Base-by-base conservation (phyloP, 805 yeast genomes). In the Wickerhamomyces subpelliculosus region DNA sequence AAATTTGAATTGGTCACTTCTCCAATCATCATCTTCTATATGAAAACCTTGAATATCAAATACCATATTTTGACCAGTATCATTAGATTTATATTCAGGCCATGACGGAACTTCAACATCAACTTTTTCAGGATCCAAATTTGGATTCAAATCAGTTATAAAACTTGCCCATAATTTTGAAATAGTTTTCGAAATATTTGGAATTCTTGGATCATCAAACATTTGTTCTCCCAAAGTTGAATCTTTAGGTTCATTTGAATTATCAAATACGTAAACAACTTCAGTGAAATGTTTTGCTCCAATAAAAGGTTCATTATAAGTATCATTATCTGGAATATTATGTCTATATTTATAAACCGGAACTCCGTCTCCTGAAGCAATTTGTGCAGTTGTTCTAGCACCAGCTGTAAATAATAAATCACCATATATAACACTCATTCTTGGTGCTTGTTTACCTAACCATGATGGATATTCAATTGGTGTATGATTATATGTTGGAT, bases 371-470 rank as follows among this genome's bases (percentile, higher is more conserved):
- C 27, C 29, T 16, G 41, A 27, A 14, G 31, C 22, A 27, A 36
- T 29, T 31, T 40, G 34, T 10, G 46, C 18, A 5, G 31, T 29
- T 14, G 32, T 42, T 19, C 48, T 41, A 4, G 49, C 44, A 14
- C 44, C 39, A 6, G 30, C 51, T 28, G 37, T 35, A 32, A 41
- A 47, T 27, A 29, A 38, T 3, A 38, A 21, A 28, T 47, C 49
- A 18, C 47, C 43, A 9, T 20, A 24, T 13, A 41, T 16, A 3
- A 43, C 37, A 10, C 41, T 34, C 18, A 36, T 13, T 4, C 36
- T 36, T 16, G 36, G 20, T 34, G 26, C 28, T 24, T 40, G 25
- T 12, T 28, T n/a, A 22, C 36, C 27, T 26, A 22, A 25, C 19
- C 32, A 22, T 9, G 10, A 30, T 16, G 39, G 46, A 16, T 30